Conservation (phyloP, 2,329 filamentous ascomycete genomes). For the Neonectria sp. region DNA sequence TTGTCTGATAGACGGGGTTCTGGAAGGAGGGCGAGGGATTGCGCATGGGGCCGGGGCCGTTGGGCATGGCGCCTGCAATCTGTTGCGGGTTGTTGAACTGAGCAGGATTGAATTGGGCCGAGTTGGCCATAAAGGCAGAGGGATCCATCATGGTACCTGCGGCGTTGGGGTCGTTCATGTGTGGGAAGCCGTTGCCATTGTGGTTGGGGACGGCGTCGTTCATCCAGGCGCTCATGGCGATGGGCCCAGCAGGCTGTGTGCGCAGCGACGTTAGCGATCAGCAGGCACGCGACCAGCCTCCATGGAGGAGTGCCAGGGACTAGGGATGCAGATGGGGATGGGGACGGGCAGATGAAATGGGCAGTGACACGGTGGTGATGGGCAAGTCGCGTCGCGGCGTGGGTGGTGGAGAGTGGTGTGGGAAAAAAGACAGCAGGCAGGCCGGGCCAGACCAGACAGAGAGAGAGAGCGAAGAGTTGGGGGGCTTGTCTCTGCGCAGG, state of each 20-base stretch:
- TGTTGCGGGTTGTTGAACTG: conserved; percentile 71
- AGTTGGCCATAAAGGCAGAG: conserved; percentile 73
- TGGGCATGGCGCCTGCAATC: conserved; percentile 77
- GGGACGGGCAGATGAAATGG: conserved; percentile 57
- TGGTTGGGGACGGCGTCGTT: conserved; percentile 79
- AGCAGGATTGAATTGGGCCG: conserved; percentile 72
- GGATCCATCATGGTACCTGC: conserved; percentile 76
- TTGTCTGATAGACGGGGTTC: conserved; percentile 86
- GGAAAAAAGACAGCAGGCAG: conserved; percentile 47
- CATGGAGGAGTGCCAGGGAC: conserved; percentile 56
- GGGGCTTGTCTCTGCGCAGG: conserved; percentile 31
- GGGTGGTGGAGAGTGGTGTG: conserved; percentile 57
- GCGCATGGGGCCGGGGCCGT: conserved; percentile 85
- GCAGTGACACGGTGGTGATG: conserved; percentile 65
- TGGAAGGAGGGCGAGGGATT: conserved; percentile 85
- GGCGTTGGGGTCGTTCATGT: conserved; percentile 74
- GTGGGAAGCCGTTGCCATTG: conserved; percentile 78
- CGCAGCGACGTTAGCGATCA: conserved; percentile 62
- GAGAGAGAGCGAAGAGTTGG: conserved; percentile 19
- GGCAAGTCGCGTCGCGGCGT: conserved; percentile 61
- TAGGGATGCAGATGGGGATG: conserved; percentile 57
- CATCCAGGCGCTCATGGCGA: conserved; percentile 81
- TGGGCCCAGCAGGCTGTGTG: conserved; percentile 61
- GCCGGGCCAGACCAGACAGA: conserved; percentile 43
- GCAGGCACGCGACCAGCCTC: conserved; percentile 56